Evolutionary conservation across 208 protist species (phyloP), one percentile per base, ranked within the genome.

Genomic region (Acanthamoeba culbertsoni): DNA sequence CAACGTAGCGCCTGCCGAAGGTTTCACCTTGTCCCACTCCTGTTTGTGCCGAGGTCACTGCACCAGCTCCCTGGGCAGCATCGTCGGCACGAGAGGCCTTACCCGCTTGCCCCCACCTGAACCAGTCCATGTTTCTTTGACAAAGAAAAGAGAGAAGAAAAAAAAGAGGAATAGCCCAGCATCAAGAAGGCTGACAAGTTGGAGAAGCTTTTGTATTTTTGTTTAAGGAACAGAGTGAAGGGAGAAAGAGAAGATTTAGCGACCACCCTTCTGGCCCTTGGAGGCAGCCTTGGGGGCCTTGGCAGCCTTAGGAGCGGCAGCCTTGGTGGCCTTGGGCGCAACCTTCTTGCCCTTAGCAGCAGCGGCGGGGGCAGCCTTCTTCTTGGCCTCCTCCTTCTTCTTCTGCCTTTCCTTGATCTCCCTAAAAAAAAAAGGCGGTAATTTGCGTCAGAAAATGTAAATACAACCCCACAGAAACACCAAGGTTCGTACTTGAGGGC

Each of bases 401-500:
- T 92, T 92, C 43, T 65, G 57, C 86, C 86, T 92, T 73, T 92
- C 86, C 86, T 92, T 92, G 62, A 92, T 92, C 62, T 92, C 86
- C 59, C 86, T 92, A 65, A 42, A 63, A 62, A 33, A 62, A 0
- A 0, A n/a, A 33, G 31, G 20, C 73, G 28, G 1, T 33, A 59
- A 59, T n/a, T 59, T 59, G 23, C 23, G 65, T 1, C 33, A 45
- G 12, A 86, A 55, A 86, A 35, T 57, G 42, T n/a, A n/a, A n/a
- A n/a, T n/a, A n/a, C n/a, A n/a, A n/a, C n/a, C n/a, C n/a, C n/a
- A n/a, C n/a, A n/a, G n/a, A n/a, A n/a, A n/a, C n/a, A n/a, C n/a
- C n/a, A n/a, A n/a, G n/a, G n/a, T n/a, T n/a, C 90, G 62, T 86
- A 93, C 90, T 86, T 82, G 90, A 95, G 90, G 57, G 93, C 77